Percentiles rank a stretch among this genome's conserved stretches.
These are phyloP conservation scores for Xanthoconium purpureum DNA, from an alignment of 768 basidiomycete genomes.

Conservation along the genomic window DNA sequence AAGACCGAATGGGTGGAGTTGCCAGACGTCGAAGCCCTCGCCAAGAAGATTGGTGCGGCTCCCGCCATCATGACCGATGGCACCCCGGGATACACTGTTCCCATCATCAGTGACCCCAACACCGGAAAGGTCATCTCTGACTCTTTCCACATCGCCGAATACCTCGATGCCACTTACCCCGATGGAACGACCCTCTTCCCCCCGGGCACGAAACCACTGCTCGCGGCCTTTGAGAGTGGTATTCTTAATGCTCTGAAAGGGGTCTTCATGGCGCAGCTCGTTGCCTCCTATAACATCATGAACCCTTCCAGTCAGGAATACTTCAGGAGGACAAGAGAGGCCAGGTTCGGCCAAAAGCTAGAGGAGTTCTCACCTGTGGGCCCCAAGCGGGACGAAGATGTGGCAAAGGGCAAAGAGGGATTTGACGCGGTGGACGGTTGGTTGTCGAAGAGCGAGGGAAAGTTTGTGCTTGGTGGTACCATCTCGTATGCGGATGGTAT, in stretches of 20 bases:
- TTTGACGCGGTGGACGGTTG: slow-evolving; percentile 31
- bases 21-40: slow-evolving; percentile 36
- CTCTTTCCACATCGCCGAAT: too few species aligned
- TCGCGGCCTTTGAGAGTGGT: too few species aligned
- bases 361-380: too few species aligned
- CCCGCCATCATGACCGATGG: slow-evolving; percentile 35
- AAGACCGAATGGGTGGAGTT: slow-evolving; percentile 44
- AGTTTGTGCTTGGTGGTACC: slow-evolving; percentile 25
- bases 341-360: slow-evolving; percentile 26
- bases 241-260: slow-evolving; percentile 1
- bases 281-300: too few species aligned
- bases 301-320: too few species aligned
- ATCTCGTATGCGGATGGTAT: slow-evolving; percentile 33
- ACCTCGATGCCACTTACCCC: too few species aligned
- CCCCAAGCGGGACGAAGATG: too few species aligned
- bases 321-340: slow-evolving; percentile 29
- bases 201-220: too few species aligned
- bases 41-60: slow-evolving; percentile 9
- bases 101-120: slow-evolving; percentile 7
- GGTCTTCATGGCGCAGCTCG: slow-evolving; percentile 14
- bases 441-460: slow-evolving; percentile 28
- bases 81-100: slow-evolving; percentile 38
- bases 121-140: too few species aligned
- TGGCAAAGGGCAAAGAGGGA: too few species aligned
- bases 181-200: too few species aligned